Evolutionary conservation across 805 yeast species (phyloP), one percentile per base, ranked within the genome.

Genomic region (Blastobotrys parvus): DNA sequence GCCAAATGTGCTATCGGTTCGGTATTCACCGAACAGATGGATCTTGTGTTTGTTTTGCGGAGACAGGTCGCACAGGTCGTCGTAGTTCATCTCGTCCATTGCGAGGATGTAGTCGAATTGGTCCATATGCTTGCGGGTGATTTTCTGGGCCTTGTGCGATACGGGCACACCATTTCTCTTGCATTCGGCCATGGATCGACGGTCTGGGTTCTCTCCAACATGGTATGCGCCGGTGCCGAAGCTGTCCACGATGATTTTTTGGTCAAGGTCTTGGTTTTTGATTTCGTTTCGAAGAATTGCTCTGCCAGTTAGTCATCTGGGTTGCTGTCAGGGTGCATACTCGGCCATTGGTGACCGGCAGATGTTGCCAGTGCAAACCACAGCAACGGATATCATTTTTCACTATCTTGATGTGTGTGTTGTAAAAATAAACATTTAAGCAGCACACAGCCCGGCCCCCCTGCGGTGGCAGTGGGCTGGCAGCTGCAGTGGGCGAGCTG

Each of bases 291-390:
- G 70, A 64, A 89, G 87, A 1, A 88, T 85, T 0, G 96, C 96
- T 58, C 62, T 58, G 35, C 15, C 39, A 30, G 29, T 16, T 17
- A 18, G 2, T 45, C 38, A 15, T 43, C 52, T 22, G 19, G 11
- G 5, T 8, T 22, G 4, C 23, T n/a, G 16, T 15, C 16, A 13
- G 18, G 31, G 17, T 18, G 5, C 3, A 51, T 64, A 41, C 51
- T 60, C 97, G 0, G 97, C 97, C 97, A 89, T 90, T 11, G 97
- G 97, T 2, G 96, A 87, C 39, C 97, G 89, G 58, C 97, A 88
- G 18, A 85, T 85, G 61, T 89, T 89, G 3, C 97, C 97, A 20
- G 87, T 68, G 57, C 97, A 89, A 1, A 88, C 90, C 59, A 89
- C 88, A 0, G 94, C 96, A 8, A 89, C 94, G 1, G 54, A 50